Base-by-base conservation (phyloP, 108 stramenopile genomes). In the Skeletonema costatum region DNA sequence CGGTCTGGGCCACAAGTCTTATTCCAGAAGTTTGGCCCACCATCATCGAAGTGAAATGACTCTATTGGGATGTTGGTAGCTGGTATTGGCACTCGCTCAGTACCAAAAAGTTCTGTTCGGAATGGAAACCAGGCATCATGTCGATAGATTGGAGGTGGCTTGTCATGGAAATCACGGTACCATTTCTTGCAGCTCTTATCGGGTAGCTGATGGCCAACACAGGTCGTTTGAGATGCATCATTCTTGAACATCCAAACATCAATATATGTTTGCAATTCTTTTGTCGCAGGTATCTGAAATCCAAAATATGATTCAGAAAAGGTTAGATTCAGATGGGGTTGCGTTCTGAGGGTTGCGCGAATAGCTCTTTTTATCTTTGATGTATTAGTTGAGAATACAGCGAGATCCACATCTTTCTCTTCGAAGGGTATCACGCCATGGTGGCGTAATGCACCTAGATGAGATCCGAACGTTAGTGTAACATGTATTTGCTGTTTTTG, bases 171-270 rank as follows among this genome's bases (percentile, higher is more conserved):
- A 25, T 56, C 0, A 4, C 9, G 1, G 7, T 56, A 56, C 25
- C 25, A 56, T 56, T 0, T 29, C 29, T 7, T 8, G 9, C 53
- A 56, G 21, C 53, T 56, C 53, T 56, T 56, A 2, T 56, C 5
- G 25, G 53, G 53, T 21, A 8, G 25, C 25, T 56, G 53, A 25
- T 56, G 53, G 2, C 53, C 53, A 25, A 56, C 53, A n/a, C 53
- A 56, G 0, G 25, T 25, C 21, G 25, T 29, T 25, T 21, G 0
- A 56, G 53, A 29, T 56, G 25, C 53, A 29, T 7, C 6, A 56
- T 56, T 56, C 10, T 56, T 56, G 53, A 56, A 56, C 53, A 56
- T 56, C 53, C 53, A 56, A 5, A 56, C 21, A 56, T 56, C 53
- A 25, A 56, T 56, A 10, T 56, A 56, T 56, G 53, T 56, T 4